phyloP scores from a whole-genome alignment of 2,329 filamentous ascomycete genomes.

The Lachnellula willkommii region DNA sequence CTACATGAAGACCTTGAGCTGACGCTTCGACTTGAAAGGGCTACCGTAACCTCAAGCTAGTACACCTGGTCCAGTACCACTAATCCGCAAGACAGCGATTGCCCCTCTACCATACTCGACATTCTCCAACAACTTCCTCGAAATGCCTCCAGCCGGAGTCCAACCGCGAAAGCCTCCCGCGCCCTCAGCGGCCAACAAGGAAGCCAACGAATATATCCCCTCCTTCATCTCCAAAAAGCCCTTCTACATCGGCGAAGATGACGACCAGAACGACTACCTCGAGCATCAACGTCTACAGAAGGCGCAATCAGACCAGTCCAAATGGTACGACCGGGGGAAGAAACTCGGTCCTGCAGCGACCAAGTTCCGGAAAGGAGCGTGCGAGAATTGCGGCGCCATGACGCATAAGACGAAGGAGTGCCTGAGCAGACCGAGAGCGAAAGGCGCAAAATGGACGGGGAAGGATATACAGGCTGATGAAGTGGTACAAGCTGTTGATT shows the following conservation, averaged over 20 bases:
- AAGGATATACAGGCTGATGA: conserved; percentile 93
- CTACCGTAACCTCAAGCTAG: background rate
- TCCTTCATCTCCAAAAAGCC: conserved; percentile 97
- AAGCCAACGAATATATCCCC: conserved; percentile 98
- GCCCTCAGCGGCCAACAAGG: conserved; percentile 56
- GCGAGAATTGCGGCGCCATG: conserved; percentile 97
- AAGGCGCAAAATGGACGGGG: conserved; percentile 87
- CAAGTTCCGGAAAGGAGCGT: conserved; percentile 96
- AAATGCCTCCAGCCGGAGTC: conserved; percentile 37
- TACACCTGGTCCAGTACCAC: background rate
- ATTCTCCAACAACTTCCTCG: conserved; percentile 5
- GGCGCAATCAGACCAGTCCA: conserved; percentile 58
- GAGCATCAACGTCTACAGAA: conserved; percentile 85
- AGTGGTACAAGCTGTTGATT: conserved; percentile 72
- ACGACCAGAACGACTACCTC: conserved; percentile 78
- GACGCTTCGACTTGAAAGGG: background rate
- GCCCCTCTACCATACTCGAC: background rate
- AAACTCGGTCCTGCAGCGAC: conserved; percentile 82
- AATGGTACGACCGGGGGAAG: conserved; percentile 91
- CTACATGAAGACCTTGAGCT: no score
- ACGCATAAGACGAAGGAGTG: conserved; percentile 95
- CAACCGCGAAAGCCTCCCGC: conserved; percentile 31
- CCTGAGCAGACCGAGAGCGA: conserved; percentile 78
- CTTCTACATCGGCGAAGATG: conserved; percentile 83
- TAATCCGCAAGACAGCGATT: background rate